Base-by-base conservation (phyloP, 352 stramenopile species). In the Pythium aquatile region DNA sequence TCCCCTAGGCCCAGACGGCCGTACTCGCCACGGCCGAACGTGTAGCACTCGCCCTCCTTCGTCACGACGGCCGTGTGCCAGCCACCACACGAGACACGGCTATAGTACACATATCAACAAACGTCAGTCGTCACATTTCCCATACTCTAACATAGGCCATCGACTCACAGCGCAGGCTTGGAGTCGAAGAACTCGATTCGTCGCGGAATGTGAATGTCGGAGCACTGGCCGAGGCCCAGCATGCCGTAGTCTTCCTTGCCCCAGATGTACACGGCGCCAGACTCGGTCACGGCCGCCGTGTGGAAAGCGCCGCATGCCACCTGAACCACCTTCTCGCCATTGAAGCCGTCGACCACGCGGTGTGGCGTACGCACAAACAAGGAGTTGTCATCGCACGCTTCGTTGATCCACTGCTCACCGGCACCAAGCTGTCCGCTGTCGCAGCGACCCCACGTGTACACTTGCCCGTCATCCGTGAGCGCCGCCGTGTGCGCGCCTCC, bases 221-320 rank as follows among this genome's bases (percentile, higher is more conserved):
- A 79, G 9, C 81, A 87, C 63, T 94, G 85, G 8, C 88, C 87
- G 26, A 90, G 66, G 20, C 85, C 85, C 17, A 96, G 81, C 87
- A 95, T 94, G 40, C 88, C 87, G 58, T 93, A 92, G 70, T 96
- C 87, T 55, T 94, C 85, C 72, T 94, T 93, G 53, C 82, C 82
- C 85, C 85, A 94, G 47, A 91, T 88, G 77, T 83, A 94, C 8
- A 94, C 77, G 16, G 63, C 63, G 28, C 83, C 85, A 5, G 78
- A 73, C 9, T 87, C 80, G 2, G 82, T 93, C 52, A 94, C 78
- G 49, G 83, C 85, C 20, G 85, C 85, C 32, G 85, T 87, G 72
- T 94, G 85, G 69, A 94, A 94, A 10, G 85, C 85, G 30, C 85
- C 85, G 11, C 83, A 92, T 24, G 85, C 82, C 52, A 94, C 82